Evolutionary conservation across 2,329 filamentous ascomycete species (phyloP).

Genomic region (Dryadomyces quercivorus): DNA sequence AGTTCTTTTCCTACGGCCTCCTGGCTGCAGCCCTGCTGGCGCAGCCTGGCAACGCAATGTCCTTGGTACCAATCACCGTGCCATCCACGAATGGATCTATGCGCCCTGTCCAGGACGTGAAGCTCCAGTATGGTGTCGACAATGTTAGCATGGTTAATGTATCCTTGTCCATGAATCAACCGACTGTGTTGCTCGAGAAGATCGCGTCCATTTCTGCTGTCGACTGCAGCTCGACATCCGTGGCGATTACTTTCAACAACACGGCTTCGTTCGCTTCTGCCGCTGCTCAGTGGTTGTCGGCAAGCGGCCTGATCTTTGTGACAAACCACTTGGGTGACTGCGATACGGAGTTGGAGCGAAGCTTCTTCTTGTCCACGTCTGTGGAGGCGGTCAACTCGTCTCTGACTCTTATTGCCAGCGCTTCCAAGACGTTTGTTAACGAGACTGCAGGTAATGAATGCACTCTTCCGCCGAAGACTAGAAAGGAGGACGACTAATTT

Average conservation of each 20-base stretch:
- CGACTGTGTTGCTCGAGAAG: neutral
- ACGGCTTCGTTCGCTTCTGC: neutral
- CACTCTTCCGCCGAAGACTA: too few relatives aligned
- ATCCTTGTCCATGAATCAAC: neutral
- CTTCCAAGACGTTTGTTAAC: slow-evolving; percentile 20
- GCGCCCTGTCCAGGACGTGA: neutral
- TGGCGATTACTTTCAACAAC: neutral
- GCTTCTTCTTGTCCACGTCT: slow-evolving; percentile 23
- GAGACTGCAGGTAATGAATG: slow-evolving; percentile 19
- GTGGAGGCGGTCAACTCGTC: slow-evolving; percentile 17
- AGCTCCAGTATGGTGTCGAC: neutral
- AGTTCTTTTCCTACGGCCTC: too few relatives aligned
- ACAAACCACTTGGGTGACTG: slow-evolving; percentile 30
- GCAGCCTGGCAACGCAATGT: too few relatives aligned
- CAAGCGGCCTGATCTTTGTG: slow-evolving; percentile 21
- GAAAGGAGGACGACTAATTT: neutral
- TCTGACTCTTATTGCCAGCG: slow-evolving; percentile 19
- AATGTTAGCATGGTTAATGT: neutral
- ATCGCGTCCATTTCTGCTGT: neutral
- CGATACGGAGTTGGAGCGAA: slow-evolving; percentile 25
- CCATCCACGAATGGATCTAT: too few relatives aligned
- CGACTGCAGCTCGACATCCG: neutral
- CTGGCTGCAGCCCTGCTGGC: too few relatives aligned
- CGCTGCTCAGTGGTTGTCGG: neutral
- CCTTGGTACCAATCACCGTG: too few relatives aligned